Evolutionary conservation across 306 rosid genomes (phyloP).

Genomic region (Astragalus membranaceus): DNA sequence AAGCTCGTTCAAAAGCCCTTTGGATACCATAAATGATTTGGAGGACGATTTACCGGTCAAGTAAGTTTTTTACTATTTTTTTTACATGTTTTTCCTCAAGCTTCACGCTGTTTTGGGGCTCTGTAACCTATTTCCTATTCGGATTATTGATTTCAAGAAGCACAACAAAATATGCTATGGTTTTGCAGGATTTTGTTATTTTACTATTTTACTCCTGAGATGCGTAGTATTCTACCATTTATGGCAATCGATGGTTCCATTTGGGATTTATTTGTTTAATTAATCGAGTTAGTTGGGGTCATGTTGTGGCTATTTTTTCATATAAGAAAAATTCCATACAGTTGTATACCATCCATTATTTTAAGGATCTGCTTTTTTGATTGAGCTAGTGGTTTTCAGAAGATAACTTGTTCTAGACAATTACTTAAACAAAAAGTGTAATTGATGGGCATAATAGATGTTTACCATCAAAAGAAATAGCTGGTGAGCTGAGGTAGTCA

Average conservation of each 20-base stretch:
- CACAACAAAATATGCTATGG: not conserved
- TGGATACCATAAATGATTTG: slow-evolving; percentile 56
- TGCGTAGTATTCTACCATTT: not conserved
- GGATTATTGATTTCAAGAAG: not conserved
- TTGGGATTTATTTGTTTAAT: too few species aligned
- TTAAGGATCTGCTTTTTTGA: slow-evolving; percentile 2
- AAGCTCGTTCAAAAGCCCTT: slow-evolving; percentile 53
- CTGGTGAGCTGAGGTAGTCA: not conserved
- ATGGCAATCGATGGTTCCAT: not conserved
- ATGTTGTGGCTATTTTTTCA: not conserved
- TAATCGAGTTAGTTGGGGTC: not conserved
- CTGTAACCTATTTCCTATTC: not conserved
- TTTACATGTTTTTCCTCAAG: not conserved
- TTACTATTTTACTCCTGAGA: slow-evolving; percentile 13
- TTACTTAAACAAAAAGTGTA: not conserved
- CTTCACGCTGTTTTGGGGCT: not conserved
- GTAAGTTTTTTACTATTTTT: slow-evolving; percentile 27
- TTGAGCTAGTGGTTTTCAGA: not conserved
- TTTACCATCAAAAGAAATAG: slow-evolving; percentile 1
- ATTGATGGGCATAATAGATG: slow-evolving; percentile 5
- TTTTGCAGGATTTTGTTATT: not conserved
- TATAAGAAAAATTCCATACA: not conserved
- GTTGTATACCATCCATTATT: not conserved
- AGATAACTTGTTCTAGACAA: not conserved
- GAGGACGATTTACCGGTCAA: slow-evolving; percentile 64